A percentile compares a stretch with the other conserved stretches of the same genome.
Conservation (phyloP, 2,329 filamentous ascomycete species). For the Paramyrothecium sp. region DNA sequence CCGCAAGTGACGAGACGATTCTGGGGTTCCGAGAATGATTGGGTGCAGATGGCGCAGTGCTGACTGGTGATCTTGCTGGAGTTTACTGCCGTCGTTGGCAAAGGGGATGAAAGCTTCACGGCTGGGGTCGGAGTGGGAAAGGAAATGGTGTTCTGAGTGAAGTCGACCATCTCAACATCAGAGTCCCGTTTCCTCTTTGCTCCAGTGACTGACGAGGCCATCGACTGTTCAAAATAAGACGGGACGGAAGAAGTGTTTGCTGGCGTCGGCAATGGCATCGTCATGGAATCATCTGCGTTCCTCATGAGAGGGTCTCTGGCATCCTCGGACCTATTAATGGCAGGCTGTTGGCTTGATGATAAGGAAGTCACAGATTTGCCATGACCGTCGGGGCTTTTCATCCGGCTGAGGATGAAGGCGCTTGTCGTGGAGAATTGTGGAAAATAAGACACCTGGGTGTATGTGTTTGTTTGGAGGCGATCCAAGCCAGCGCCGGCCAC, state of each 20-base stretch:
- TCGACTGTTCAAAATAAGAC: background rate
- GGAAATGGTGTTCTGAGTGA: constrained; percentile 28
- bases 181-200: constrained; percentile 28
- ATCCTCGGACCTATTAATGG: background rate
- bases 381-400: constrained; percentile 11
- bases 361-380: background rate
- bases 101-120: background rate
- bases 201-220: constrained; percentile 6
- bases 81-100: background rate
- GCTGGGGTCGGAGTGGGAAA: constrained; percentile 18
- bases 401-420: constrained; percentile 23
- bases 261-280: constrained; percentile 12
- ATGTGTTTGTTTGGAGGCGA: background rate
- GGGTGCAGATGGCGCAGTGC: constrained; percentile 16
- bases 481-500: background rate
- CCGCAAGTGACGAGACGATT: constrained; percentile 14
- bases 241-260: constrained; percentile 1
- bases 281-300: constrained; percentile 6
- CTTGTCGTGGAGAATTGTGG: constrained; percentile 26
- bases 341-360: background rate
- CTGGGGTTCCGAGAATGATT: background rate
- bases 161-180: constrained; percentile 19
- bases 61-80: background rate
- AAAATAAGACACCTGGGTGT: constrained; percentile 18
- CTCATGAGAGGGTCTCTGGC: background rate